Base-by-base conservation (phyloP, 768 basidiomycete genomes). In the Chalciporus piperatus region DNA sequence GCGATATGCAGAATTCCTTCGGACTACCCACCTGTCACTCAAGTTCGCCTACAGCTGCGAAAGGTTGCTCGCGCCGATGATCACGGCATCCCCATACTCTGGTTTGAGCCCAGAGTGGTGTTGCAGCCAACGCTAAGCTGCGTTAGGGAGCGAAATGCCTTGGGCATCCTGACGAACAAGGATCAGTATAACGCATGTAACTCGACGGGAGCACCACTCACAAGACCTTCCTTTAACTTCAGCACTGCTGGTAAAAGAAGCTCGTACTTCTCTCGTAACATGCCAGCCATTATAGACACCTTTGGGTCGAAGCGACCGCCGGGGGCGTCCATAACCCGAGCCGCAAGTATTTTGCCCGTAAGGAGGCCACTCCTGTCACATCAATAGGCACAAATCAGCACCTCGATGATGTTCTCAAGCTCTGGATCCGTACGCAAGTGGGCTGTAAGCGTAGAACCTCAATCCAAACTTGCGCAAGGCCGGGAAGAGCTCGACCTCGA, bases 401-500 rank as follows among this genome's bases (percentile, higher is more conserved):
- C 12, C 4, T 30, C 9, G 9, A 30, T 9, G 9, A 5, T 25
- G 7, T 25, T 12, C 30, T 30, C 9, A 30, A 30, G 30, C n/a
- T 14, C 16, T 35, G 16, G 33, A 35, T 35, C 20, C 52, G 12
- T 25, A 53, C 52, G 39, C 46, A 9, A 53, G 47, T 13, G 52
- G 52, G 8, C 52, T 53, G 25, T 41, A 53, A 9, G 47, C 72
- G 52, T 72, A 73, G 61, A 74, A 73, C 16, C 65, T 58, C 45
- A 74, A 68, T 33, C 69, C 70, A 48, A 62, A 71, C 59, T 72
- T 69, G 23, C 71, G 60, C 5, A 77, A 59, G 59, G 72, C 72
- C 4, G 76, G 74, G 62, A 76, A 71, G 17, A 76, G 41, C 50
- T 61, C 59, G 13, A 13, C 1, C 51, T 61, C 52, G 19, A 47